Conservation (phyloP, 345 rosid genomes). For the Odontarrhena argentea region DNA sequence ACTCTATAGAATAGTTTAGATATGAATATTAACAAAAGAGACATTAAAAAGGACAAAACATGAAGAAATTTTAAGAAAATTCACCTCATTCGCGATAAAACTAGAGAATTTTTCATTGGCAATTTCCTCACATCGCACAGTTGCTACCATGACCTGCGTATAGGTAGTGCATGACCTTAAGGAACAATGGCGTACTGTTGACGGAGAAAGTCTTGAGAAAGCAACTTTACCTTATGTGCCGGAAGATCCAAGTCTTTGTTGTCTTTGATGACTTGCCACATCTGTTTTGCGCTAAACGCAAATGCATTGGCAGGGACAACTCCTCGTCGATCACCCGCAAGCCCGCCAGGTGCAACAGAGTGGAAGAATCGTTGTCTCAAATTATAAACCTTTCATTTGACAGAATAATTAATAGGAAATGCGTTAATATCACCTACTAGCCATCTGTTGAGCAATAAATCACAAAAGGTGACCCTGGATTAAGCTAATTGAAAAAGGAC, state of each 20-base stretch:
- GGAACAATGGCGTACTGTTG: not conserved
- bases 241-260: conserved; percentile 99
- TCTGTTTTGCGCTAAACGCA: conserved; percentile 86
- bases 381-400: conserved; percentile 64
- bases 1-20: conserved; percentile 46
- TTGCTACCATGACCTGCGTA: conserved; percentile 96
- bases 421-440: conserved; percentile 3
- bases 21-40: conserved; percentile 7
- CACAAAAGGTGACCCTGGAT: conserved; percentile 25
- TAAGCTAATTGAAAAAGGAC: conserved; percentile 43
- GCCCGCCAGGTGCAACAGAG: conserved; percentile 97
- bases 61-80: conserved; percentile 7
- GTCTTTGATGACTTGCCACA: conserved; percentile 95
- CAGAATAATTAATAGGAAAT: conserved; percentile 23
- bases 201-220: conserved; percentile 14
- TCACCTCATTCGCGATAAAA: conserved; percentile 76
- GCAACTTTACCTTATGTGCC: conserved; percentile 83
- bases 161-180: conserved; percentile 14
- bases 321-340: conserved; percentile 98
- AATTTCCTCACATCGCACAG: conserved; percentile 98
- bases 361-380: conserved; percentile 87
- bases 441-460: conserved; percentile 19
- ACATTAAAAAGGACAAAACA: conserved; percentile 1
- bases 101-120: conserved; percentile 69
- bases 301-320: conserved; percentile 99